These are phyloP conservation scores for Fimicolochytrium jonesii DNA, from an alignment of 192 early-diverging fungal genomes.

Conservation along the genomic window DNA sequence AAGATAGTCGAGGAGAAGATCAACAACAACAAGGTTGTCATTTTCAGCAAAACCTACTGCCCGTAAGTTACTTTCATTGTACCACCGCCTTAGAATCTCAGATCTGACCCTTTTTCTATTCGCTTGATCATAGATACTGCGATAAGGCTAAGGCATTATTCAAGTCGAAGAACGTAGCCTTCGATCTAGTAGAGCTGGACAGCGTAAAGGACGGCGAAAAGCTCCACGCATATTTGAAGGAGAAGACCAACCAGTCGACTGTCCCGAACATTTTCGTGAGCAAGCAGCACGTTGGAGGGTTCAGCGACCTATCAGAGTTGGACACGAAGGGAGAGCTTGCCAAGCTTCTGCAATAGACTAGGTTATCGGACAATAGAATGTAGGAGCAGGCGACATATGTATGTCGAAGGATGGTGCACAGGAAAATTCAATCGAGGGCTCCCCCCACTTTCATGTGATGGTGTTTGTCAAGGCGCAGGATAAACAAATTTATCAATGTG, in stretches of 20 bases:
- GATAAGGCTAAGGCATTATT: conserved; percentile 22
- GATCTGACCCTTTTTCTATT: background rate
- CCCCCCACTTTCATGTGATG: too few relatives aligned
- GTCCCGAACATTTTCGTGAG: conserved; percentile 40
- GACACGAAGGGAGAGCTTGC: conserved; percentile 24
- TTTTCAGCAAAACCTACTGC: conserved; percentile 36
- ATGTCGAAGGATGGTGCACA: too few relatives aligned
- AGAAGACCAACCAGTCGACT: conserved; percentile 39
- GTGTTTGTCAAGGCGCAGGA: too few relatives aligned
- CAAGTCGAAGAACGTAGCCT: conserved; percentile 16
- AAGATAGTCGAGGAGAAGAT: conserved; percentile 21
- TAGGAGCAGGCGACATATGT: too few relatives aligned
- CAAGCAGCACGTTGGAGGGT: conserved; percentile 35
- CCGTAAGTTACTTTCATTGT: conserved; percentile 2
- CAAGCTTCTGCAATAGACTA: background rate
- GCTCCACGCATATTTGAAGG: conserved; percentile 42
- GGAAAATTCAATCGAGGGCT: too few relatives aligned
- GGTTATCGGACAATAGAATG: too few relatives aligned
- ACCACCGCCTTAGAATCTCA: background rate
- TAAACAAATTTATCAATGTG: too few relatives aligned
- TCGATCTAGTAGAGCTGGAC: conserved; percentile 35
- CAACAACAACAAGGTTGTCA: conserved; percentile 22
- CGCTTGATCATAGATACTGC: conserved; percentile 30
- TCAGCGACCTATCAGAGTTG: conserved; percentile 10
- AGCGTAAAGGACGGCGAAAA: conserved; percentile 31